A percentile compares a stretch with the other conserved stretches of the same genome.
Evolutionary conservation across 352 stramenopile species (phyloP).

Genomic region (Sclerospora graminicola): DNA sequence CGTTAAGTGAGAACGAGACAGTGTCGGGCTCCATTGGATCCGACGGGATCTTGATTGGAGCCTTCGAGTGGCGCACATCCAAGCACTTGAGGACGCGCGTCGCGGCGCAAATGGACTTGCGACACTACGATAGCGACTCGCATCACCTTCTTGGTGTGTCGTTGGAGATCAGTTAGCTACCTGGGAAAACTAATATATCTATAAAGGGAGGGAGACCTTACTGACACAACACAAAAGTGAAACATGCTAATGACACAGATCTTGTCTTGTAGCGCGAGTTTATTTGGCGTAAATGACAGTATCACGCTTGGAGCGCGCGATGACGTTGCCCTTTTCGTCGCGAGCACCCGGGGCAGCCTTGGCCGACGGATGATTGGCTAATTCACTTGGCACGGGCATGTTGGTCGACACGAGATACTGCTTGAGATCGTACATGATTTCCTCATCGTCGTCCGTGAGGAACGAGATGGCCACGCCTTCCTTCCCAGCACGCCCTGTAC

Average conservation of each 20-base stretch:
- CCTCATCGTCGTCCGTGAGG: conserved; percentile 95
- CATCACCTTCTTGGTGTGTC: conserved; percentile 75
- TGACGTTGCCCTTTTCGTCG: conserved; percentile 82
- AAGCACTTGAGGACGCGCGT: conserved; percentile 64
- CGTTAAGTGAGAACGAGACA: conserved; percentile 33
- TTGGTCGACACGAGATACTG: conserved; percentile 94
- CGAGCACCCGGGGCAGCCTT: conserved; percentile 74
- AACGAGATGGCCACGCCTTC: conserved; percentile 95
- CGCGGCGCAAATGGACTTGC: conserved; percentile 69
- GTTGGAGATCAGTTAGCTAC: conserved; percentile 62
- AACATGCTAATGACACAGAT: too few species aligned
- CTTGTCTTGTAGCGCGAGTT: too few species aligned
- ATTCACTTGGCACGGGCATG: conserved; percentile 88
- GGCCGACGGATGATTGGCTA: conserved; percentile 90
- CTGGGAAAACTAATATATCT: background rate
- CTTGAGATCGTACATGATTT: conserved; percentile 95
- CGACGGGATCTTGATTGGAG: conserved; percentile 62
- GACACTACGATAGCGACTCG: conserved; percentile 78
- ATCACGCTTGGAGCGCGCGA: conserved; percentile 78
- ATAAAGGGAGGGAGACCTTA: too few species aligned
- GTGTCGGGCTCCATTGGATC: conserved; percentile 56
- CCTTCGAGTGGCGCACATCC: conserved; percentile 71
- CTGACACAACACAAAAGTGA: too few species aligned
- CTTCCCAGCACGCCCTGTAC: conserved; percentile 96
- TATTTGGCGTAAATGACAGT: conserved; percentile 85